phyloP scores from a whole-genome alignment of 2,329 filamentous ascomycete genomes.

The Ambrosiella beaveri region DNA sequence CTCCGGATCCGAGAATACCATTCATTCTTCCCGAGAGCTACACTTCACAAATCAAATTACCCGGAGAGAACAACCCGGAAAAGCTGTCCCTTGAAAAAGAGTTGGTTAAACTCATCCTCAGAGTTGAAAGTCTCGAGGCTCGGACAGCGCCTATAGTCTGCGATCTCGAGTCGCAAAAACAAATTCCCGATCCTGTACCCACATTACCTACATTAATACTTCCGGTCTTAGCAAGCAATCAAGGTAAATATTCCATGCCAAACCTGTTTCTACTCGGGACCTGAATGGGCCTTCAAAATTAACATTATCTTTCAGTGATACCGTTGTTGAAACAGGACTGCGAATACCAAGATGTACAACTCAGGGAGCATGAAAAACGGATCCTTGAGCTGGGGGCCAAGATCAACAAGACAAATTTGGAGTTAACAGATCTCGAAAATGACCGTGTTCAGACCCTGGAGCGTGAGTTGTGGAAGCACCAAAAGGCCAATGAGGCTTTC shows the following conservation, averaged over 20 bases:
- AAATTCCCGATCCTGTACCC: neutral
- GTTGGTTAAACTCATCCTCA: slow-evolving; percentile 56
- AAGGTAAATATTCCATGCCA: slow-evolving; percentile 18
- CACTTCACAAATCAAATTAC: slow-evolving; percentile 46
- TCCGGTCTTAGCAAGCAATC: slow-evolving; percentile 29
- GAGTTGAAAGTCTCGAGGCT: slow-evolving; percentile 70
- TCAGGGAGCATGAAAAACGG: no score
- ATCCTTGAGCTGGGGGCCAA: no score
- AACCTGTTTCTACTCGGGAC: neutral
- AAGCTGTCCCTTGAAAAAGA: slow-evolving; percentile 72
- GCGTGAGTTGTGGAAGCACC: slow-evolving; percentile 87
- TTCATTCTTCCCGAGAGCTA: slow-evolving; percentile 24
- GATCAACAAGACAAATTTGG: neutral
- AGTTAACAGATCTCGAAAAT: slow-evolving; percentile 60
- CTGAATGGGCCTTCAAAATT: no score
- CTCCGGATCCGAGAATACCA: slow-evolving; percentile 25
- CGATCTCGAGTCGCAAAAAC: neutral
- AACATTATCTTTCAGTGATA: no score
- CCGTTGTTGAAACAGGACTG: no score
- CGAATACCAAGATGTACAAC: no score
- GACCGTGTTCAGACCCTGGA: slow-evolving; percentile 74
- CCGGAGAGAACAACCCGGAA: slow-evolving; percentile 55
- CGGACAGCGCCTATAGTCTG: slow-evolving; percentile 39
- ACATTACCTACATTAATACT: slow-evolving; percentile 29
- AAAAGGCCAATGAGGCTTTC: slow-evolving; percentile 96